These are phyloP conservation scores for Aureobasidium sp. DNA, from an alignment of 2,329 filamentous ascomycete species.

Conservation along the genomic window DNA sequence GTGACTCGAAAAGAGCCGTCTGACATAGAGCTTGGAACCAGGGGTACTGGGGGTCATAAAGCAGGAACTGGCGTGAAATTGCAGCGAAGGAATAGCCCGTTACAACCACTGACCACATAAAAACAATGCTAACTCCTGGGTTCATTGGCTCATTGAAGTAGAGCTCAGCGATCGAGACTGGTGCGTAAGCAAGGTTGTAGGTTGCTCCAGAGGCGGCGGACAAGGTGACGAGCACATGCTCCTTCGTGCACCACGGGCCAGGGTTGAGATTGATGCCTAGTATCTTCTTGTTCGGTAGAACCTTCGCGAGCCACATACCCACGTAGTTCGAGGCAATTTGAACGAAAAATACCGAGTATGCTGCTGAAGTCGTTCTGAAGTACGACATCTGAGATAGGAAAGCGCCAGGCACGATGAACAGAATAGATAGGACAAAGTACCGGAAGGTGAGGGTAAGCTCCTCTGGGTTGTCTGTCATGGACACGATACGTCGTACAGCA, in stretches of 20 bases:
- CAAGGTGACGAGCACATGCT: constrained; percentile 64
- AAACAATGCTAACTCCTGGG: constrained; percentile 62
- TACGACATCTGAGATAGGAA: constrained; percentile 64
- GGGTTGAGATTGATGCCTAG: constrained; percentile 62
- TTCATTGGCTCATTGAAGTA: constrained; percentile 62
- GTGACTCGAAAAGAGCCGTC: constrained; percentile 65
- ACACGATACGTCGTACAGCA: constrained; percentile 64
- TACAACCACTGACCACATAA: constrained; percentile 67
- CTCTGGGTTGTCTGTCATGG: constrained; percentile 62
- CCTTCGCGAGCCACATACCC: constrained; percentile 58
- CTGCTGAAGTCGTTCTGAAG: constrained; percentile 63
- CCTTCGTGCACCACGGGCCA: constrained; percentile 63
- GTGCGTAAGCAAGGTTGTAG: constrained; percentile 42
- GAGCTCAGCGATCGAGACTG: constrained; percentile 62
- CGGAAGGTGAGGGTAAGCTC: constrained; percentile 66
- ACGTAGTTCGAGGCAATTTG: constrained; percentile 64
- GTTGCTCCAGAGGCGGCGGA: constrained; percentile 26
- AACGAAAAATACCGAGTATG: constrained; percentile 69
- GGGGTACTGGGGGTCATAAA: constrained; percentile 65
- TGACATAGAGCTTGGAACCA: constrained; percentile 56
- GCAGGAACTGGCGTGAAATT: constrained; percentile 61
- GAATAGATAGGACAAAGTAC: constrained; percentile 61
- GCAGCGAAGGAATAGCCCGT: constrained; percentile 67
- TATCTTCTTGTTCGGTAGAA: constrained; percentile 55
- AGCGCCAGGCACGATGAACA: constrained; percentile 65